phyloP scores from a whole-genome alignment of 1,284 basidiomycete genomes.

The Apiotrichum montevideense region DNA sequence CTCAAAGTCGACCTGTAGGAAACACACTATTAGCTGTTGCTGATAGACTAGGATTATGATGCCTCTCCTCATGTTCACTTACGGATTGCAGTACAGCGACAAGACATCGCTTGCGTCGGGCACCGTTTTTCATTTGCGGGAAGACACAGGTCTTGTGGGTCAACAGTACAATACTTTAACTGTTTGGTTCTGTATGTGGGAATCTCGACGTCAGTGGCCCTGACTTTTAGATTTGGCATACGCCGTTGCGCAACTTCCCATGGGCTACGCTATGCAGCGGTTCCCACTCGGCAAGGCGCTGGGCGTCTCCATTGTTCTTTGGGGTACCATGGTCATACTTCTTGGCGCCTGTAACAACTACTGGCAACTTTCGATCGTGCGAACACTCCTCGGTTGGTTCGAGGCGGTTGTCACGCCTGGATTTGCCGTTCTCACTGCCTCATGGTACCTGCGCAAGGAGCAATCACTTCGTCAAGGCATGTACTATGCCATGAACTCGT shows the following conservation, averaged over 20 bases:
- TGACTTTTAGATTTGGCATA: slow-evolving; percentile 12
- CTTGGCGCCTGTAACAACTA: slow-evolving; percentile 9
- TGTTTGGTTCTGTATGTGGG: slow-evolving; percentile 17
- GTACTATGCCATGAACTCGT: slow-evolving; percentile 21
- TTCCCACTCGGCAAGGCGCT: slow-evolving; percentile 18
- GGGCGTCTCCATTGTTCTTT: slow-evolving; percentile 6
- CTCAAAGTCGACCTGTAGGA: too few relatives aligned
- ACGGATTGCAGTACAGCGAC: slow-evolving; percentile 13
- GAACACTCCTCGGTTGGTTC: slow-evolving; percentile 18
- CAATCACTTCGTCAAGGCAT: slow-evolving; percentile 15
- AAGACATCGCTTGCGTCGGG: slow-evolving; percentile 1
- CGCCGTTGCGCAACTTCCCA: slow-evolving; percentile 15
- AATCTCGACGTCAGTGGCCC: too few relatives aligned
- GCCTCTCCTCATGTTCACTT: slow-evolving; percentile 8
- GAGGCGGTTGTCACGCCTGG: slow-evolving; percentile 23
- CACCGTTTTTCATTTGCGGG: neutral
- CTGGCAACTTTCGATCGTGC: slow-evolving; percentile 7
- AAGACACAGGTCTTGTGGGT: neutral
- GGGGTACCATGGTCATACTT: slow-evolving; percentile 8
- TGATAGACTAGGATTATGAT: too few relatives aligned
- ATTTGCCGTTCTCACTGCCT: slow-evolving; percentile 21
- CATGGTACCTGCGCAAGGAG: slow-evolving; percentile 14
- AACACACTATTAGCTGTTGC: too few relatives aligned
- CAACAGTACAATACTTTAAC: slow-evolving; percentile 15
- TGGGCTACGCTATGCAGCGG: slow-evolving; percentile 14